phyloP scores from a whole-genome alignment of 148 eudicot genomes.

The Spergularia marina region DNA sequence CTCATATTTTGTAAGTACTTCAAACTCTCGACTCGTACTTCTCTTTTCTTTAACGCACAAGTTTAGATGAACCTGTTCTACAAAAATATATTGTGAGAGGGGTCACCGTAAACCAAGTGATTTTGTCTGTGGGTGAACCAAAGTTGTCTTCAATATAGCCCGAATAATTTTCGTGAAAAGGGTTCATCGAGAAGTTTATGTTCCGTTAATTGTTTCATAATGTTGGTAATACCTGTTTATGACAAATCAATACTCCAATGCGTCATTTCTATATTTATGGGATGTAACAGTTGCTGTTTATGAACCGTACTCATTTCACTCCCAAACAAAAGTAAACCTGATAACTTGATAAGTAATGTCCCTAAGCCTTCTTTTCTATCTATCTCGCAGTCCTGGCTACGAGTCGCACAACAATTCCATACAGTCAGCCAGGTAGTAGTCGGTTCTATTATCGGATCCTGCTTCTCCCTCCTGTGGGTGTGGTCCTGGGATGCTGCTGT shows the following conservation, averaged over 20 bases:
- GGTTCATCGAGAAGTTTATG: no score
- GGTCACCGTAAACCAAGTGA: no score
- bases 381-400: slow-evolving; percentile 74
- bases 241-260: no score
- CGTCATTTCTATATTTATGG: no score
- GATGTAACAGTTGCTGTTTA: no score
- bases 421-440: slow-evolving; percentile 71
- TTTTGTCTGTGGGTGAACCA: no score
- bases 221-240: no score
- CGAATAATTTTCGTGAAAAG: no score
- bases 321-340: not conserved
- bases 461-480: slow-evolving; percentile 62
- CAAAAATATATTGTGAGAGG: no score
- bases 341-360: not conserved
- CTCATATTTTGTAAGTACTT: slow-evolving; percentile 54
- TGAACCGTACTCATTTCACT: not conserved
- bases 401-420: slow-evolving; percentile 66
- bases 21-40: not conserved
- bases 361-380: not conserved
- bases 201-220: no score
- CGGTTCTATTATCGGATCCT: slow-evolving; percentile 61
- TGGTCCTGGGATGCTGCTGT: slow-evolving; percentile 71
- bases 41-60: no score
- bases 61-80: not conserved
- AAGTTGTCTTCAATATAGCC: no score